Base-by-base conservation (phyloP, 1,284 basidiomycete genomes). In the Irpex sp. region DNA sequence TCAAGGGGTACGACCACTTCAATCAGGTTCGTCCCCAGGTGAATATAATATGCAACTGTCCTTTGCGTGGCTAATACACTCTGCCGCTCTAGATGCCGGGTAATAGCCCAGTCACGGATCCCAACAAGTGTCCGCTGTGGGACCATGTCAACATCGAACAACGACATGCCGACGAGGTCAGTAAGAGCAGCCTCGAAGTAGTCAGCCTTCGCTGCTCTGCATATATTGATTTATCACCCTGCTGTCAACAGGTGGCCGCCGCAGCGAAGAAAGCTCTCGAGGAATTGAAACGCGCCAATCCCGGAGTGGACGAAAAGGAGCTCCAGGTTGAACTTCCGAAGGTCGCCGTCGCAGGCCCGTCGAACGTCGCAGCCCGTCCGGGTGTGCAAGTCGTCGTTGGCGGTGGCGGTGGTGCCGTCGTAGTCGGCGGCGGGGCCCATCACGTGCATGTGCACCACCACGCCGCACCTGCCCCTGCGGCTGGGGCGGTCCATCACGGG, bases 1-100 rank as follows among this genome's bases (percentile, higher is more conserved):
- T 94, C 47, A 75, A 63, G 1, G 90, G 92, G 0, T 95, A 95
- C 70, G 86, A 90, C 0, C 93, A 95, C 70, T 95, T 95, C 70
- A 75, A 85, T 58, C 79, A 86, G 58, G 83, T 83, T 66, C 50
- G 79, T 75, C 54, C 19, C 21, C 61, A 26, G 26, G 26, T 61
- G 59, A 46, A 61, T 50, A 21, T 26, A 51, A 55, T 39, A 7
- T 50, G 9, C 21, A 37, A 33, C 43, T 3, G 31, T 8, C 33
- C 62, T 15, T 53, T 62, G 21, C 61, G 59, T 33, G 49, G 9
- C 49, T 51, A 17, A 51, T n/a, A 74, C 70, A 63, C 66, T 15
- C 68, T 70, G 19, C 70, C 71, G 0, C 64, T 72, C 47, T 58
- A 60, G n/a, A 62, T 58, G 43, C 67, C 58, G 43, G 21, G n/a